Percentiles rank a stretch among this genome's conserved stretches.
These are phyloP conservation scores for Colletotrichum godetiae DNA, from an alignment of 2,329 filamentous ascomycete genomes.

Conservation along the genomic window DNA sequence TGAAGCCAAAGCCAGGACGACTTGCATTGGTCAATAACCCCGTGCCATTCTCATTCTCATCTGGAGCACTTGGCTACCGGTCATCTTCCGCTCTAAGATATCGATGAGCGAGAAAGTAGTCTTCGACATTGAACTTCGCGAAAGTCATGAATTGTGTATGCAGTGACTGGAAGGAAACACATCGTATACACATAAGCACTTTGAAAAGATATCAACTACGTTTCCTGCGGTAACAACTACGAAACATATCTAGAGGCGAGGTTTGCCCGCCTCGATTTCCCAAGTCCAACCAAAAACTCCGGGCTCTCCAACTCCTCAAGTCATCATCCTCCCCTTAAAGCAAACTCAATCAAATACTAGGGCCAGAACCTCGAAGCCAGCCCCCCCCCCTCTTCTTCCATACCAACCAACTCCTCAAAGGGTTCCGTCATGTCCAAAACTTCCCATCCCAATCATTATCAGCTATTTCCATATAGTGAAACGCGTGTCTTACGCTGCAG, in stretches of 20 bases:
- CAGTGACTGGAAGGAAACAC: background rate
- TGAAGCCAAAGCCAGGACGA: too few species aligned
- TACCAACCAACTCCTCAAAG: background rate
- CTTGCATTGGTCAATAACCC: too few species aligned
- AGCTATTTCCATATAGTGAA: background rate
- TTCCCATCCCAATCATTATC: conserved; percentile 10
- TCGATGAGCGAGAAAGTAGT: background rate
- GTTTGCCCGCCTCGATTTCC: background rate
- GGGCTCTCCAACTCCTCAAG: background rate
- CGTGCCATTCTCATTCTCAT: too few species aligned
- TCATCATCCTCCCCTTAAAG: background rate
- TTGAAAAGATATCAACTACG: background rate
- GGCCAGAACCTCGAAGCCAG: background rate
- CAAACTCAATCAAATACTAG: background rate
- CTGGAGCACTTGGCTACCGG: too few species aligned
- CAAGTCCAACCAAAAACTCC: conserved; percentile 15
- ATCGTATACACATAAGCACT: background rate
- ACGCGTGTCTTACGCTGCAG: background rate
- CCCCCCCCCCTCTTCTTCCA: background rate
- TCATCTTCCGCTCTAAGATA: too few species aligned
- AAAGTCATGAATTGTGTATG: background rate
- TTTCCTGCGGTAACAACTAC: background rate
- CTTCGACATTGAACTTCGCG: background rate
- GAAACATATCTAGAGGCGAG: background rate
- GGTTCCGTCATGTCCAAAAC: background rate